Conservation (phyloP, 1,284 basidiomycete genomes). For the Cutaneotrichosporon spelunceum region DNA sequence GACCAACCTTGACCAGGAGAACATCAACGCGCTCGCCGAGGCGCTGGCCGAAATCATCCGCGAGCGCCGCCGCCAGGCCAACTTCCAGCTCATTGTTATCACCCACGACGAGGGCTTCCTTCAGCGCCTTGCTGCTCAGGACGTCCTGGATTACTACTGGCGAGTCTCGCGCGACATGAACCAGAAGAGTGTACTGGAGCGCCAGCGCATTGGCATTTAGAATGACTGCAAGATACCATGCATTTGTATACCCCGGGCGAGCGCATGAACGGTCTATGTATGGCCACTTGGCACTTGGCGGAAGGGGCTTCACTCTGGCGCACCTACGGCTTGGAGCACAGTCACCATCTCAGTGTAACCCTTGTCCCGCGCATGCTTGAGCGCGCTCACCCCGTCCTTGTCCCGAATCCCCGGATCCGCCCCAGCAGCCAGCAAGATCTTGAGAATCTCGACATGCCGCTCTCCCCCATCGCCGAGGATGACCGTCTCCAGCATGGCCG, state of each 20-base stretch:
- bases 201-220: conserved; percentile 39
- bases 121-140: conserved; percentile 66
- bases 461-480: conserved; percentile 18
- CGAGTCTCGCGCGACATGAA: conserved; percentile 50
- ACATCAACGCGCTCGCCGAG: conserved; percentile 88
- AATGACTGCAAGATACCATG: conserved; percentile 5
- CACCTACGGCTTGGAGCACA: background rate
- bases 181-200: conserved; percentile 52
- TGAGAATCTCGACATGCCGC: conserved; percentile 7
- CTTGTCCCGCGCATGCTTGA: conserved; percentile 10
- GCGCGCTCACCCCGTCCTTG: conserved; percentile 14
- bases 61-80: conserved; percentile 78
- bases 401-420: conserved; percentile 12
- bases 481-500: conserved; percentile 17
- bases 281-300: background rate
- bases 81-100: conserved; percentile 97
- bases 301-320: background rate
- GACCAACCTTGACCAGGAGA: conserved; percentile 93
- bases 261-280: background rate
- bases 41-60: conserved; percentile 93
- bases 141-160: conserved; percentile 92
- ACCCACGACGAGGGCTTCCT: conserved; percentile 77
- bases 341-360: conserved; percentile 8
- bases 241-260: conserved; percentile 2
- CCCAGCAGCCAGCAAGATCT: conserved; percentile 12